Evolutionary conservation across 345 rosid genomes (phyloP), one percentile per base, ranked within the genome.

Genomic region (Psidium friedrichsthalianum): DNA sequence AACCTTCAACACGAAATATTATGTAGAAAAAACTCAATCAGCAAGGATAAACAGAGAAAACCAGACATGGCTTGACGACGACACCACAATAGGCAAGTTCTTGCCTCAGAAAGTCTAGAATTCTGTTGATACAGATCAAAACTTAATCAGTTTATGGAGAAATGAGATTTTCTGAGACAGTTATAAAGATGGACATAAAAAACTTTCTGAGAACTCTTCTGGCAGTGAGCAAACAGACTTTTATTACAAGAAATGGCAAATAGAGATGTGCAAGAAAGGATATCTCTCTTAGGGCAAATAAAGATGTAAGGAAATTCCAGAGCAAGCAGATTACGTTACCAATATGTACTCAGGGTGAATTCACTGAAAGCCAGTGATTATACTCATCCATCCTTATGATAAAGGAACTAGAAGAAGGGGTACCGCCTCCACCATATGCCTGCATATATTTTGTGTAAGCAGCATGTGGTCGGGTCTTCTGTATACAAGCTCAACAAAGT

Each of bases 391-490:
- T 95, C 90, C 97, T 94, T 88, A 95, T 95, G 51, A 95, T 92
- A 83, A 97, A 95, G 64, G 98, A 95, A 87, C 97, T 97, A 76
- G 98, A 95, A 85, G 90, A 80, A 6, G 86, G 89, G 32, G 91
- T 85, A 86, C 98, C 96, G 82, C 99, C 98, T 85, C 97, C 99
- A 29, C 97, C 99, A 87, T 95, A 95, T 78, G 95, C 99, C 98
- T 95, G 89, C 90, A 89, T 82, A 85, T 89, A 20, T 55, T 55
- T 83, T 82, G 64, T 6, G 24, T 80, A 86, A 83, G 74, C 44
- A 14, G 54, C 36, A 59, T 59, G 29, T 59, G 82, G 83, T 54
- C 11, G 51, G 11, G 83, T 27, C 51, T 36, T 24, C 51, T 64
- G 44, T 69, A 40, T 57, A 25, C 54, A 57, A 82, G 29, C 83